A percentile compares a stretch with the other conserved stretches of the same genome.
These are phyloP conservation scores for Aspergillus asperescens DNA, from an alignment of 495 filamentous ascomycete species.

Conservation along the genomic window DNA sequence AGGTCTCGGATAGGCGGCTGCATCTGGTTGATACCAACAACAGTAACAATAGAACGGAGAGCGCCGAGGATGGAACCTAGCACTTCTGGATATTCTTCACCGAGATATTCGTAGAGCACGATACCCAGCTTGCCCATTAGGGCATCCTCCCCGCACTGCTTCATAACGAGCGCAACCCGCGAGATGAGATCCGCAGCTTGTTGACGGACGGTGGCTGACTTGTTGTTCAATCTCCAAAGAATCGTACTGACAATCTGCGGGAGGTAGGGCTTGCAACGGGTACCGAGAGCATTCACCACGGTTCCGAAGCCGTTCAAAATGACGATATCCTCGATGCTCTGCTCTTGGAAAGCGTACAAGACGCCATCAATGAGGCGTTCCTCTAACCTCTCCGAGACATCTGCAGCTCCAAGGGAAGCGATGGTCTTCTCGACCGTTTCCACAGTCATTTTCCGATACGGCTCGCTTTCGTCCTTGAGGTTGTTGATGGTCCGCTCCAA, in stretches of 20 bases:
- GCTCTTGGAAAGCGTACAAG: slow-evolving; percentile 96
- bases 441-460: slow-evolving; percentile 98
- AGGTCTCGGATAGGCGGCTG: slow-evolving; percentile 98
- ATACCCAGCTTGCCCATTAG: slow-evolving; percentile 93
- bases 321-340: slow-evolving; percentile 91
- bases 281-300: slow-evolving; percentile 91
- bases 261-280: slow-evolving; percentile 91
- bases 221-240: slow-evolving; percentile 97
- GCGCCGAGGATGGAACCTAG: slow-evolving; percentile 95
- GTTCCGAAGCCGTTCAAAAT: slow-evolving; percentile 99
- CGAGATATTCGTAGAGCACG: slow-evolving; percentile 97
- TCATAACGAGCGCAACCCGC: slow-evolving; percentile 97
- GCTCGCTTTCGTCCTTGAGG: slow-evolving; percentile 96
- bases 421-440: slow-evolving; percentile 97
- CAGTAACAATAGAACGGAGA: slow-evolving; percentile 91
- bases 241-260: slow-evolving; percentile 96
- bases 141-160: slow-evolving; percentile 92
- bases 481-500: slow-evolving; percentile 89
- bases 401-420: slow-evolving; percentile 84
- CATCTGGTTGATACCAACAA: slow-evolving; percentile 98
- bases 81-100: slow-evolving; percentile 98
- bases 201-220: slow-evolving; percentile 89
- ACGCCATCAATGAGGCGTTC: slow-evolving; percentile 93
- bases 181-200: slow-evolving; percentile 96
- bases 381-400: slow-evolving; percentile 87